phyloP scores from a whole-genome alignment of 192 early-diverging fungal genomes.

The Linnemannia schmuckeri region DNA sequence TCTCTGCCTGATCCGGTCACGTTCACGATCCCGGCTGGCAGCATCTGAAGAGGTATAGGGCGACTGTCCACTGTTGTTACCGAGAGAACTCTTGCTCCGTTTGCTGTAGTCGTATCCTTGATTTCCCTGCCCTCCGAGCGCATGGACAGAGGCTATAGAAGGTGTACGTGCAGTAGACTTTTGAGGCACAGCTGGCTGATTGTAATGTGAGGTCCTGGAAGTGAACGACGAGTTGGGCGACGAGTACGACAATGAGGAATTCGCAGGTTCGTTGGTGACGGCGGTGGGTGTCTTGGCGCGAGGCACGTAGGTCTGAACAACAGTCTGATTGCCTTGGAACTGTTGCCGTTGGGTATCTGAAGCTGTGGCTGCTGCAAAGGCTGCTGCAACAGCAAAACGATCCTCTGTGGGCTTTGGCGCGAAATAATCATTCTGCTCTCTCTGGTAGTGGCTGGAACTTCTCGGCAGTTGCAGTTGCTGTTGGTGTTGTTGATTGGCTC shows the following conservation, averaged over 20 bases:
- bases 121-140: background rate
- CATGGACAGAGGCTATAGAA: slow-evolving; percentile 2
- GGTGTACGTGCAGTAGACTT: slow-evolving; percentile 15
- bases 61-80: background rate
- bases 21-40: slow-evolving; percentile 18
- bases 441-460: background rate
- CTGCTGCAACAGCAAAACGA: background rate
- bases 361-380: background rate
- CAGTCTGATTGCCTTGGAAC: background rate
- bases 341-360: background rate
- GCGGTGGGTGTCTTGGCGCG: slow-evolving; percentile 18
- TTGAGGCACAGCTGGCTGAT: slow-evolving; percentile 21
- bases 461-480: background rate
- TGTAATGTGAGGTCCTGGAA: slow-evolving; percentile 10
- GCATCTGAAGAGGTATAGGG: background rate
- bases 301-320: background rate
- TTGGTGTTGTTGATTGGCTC: background rate
- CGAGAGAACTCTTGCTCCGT: slow-evolving; percentile 1
- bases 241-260: background rate
- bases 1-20: slow-evolving; percentile 16
- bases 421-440: slow-evolving; percentile 27
- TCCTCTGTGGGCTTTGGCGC: slow-evolving; percentile 20
- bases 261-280: background rate
- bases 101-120: background rate
- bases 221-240: slow-evolving; percentile 2